These are phyloP conservation scores for Scedosporium boydii DNA, from an alignment of 2,329 filamentous ascomycete genomes.

Conservation along the genomic window DNA sequence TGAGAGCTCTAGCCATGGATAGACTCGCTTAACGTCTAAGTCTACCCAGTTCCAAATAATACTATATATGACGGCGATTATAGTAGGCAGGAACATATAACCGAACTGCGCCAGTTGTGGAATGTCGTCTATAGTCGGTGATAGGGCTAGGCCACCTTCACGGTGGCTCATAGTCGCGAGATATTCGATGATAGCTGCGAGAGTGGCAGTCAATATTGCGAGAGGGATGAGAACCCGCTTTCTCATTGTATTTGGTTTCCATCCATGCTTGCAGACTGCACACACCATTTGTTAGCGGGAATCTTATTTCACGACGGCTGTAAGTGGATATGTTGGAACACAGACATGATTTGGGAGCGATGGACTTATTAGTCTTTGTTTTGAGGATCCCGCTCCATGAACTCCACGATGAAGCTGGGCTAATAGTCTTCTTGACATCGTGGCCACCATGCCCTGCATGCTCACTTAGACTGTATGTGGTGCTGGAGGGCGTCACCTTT, in stretches of 20 bases:
- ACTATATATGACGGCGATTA: constrained; percentile 44
- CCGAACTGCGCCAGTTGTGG: constrained; percentile 23
- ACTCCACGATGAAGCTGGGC: not conserved
- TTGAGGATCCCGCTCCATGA: not conserved
- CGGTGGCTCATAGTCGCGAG: constrained; percentile 28
- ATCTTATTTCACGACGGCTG: not conserved
- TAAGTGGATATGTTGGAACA: not conserved
- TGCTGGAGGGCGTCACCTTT: not conserved
- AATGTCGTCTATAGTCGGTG: constrained; percentile 18
- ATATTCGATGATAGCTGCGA: constrained; percentile 35
- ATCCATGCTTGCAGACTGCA: constrained; percentile 7
- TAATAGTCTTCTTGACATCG: not conserved
- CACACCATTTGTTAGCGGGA: not conserved
- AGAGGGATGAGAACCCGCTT: constrained; percentile 26
- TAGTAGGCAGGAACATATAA: constrained; percentile 44
- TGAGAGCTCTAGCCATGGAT: constrained; percentile 51
- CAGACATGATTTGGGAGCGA: no score
- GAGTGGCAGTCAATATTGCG: constrained; percentile 22
- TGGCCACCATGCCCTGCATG: not conserved
- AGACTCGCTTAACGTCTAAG: constrained; percentile 46
- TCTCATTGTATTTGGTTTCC: constrained; percentile 9
- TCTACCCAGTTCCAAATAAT: constrained; percentile 52
- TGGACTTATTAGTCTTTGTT: not conserved
- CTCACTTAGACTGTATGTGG: not conserved
- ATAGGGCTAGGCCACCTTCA: constrained; percentile 29